Conservation (phyloP, 306 rosid species). For the Morella rubra region DNA sequence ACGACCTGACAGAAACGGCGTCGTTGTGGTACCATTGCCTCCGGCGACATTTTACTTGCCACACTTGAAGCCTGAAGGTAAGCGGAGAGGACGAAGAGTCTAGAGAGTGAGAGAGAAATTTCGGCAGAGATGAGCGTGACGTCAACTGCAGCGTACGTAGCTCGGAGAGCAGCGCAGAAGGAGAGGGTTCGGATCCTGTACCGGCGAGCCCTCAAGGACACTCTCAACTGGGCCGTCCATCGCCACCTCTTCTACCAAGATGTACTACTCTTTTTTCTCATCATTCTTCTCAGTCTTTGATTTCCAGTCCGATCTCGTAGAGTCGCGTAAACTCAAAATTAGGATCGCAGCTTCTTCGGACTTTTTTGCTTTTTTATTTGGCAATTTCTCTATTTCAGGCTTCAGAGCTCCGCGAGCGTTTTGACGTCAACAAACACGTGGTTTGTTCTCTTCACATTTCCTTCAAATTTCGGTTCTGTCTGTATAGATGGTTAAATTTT, state of each 20-base stretch:
- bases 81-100: not conserved
- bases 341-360: not conserved
- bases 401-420: constrained; percentile 72
- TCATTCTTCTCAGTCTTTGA: not conserved
- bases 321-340: not conserved
- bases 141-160: constrained; percentile 56
- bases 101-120: constrained; percentile 5
- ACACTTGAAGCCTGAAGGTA: not conserved
- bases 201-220: constrained; percentile 84
- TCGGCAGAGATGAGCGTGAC: constrained; percentile 44
- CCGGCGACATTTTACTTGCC: not conserved
- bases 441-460: constrained; percentile 46
- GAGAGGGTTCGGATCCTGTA: constrained; percentile 95
- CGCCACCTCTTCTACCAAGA: constrained; percentile 94
- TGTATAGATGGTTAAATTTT: not conserved
- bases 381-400: constrained; percentile 53
- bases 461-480: not conserved
- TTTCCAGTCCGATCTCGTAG: not conserved
- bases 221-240: constrained; percentile 98
- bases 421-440: constrained; percentile 74
- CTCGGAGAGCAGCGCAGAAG: constrained; percentile 92
- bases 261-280: constrained; percentile 28
- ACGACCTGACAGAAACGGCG: not conserved
- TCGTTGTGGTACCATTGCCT: not conserved
- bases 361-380: not conserved